A percentile compares a stretch with the other conserved stretches of the same genome.
phyloP scores from a whole-genome alignment of 2,329 filamentous ascomycete genomes.

The Talaromyces islandicus region DNA sequence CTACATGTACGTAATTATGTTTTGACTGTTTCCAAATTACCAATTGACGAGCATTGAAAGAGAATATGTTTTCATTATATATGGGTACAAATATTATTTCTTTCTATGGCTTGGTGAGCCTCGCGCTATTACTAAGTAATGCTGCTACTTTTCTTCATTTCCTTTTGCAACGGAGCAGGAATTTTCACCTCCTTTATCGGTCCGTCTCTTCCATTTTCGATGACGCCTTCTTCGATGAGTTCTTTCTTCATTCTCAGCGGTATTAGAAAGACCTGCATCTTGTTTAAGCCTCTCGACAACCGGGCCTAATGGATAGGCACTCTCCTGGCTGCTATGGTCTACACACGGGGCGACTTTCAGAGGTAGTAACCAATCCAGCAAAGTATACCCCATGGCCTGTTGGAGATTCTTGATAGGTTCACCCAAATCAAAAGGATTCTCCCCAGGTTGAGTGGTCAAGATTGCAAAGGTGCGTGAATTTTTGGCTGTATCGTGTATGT shows the following conservation, averaged over 20 bases:
- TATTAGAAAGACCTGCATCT: slow-evolving; percentile 29
- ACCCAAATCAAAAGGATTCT: slow-evolving; percentile 83
- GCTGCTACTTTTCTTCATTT: background rate
- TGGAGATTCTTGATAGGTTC: slow-evolving; percentile 62
- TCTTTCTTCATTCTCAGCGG: background rate
- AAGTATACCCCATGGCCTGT: slow-evolving; percentile 67
- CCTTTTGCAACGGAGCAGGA: background rate
- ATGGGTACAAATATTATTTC: background rate
- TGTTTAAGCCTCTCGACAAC: slow-evolving; percentile 53
- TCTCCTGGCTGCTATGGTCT: slow-evolving; percentile 58
- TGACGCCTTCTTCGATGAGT: background rate
- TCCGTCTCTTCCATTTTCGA: background rate
- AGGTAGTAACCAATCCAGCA: slow-evolving; percentile 76
- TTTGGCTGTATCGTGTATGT: slow-evolving; percentile 31
- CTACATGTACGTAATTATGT: background rate
- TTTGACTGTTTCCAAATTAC: background rate
- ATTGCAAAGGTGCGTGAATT: slow-evolving; percentile 71
- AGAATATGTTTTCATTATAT: background rate
- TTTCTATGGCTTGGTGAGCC: background rate
- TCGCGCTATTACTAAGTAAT: too few species aligned
- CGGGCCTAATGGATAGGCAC: slow-evolving; percentile 63
- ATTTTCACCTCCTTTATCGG: background rate
- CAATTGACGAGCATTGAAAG: background rate
- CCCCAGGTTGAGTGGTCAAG: slow-evolving; percentile 62
- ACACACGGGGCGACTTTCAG: slow-evolving; percentile 68